Conservation (phyloP, 2,329 filamentous ascomycete species). For the Colletotrichum gigasporum region DNA sequence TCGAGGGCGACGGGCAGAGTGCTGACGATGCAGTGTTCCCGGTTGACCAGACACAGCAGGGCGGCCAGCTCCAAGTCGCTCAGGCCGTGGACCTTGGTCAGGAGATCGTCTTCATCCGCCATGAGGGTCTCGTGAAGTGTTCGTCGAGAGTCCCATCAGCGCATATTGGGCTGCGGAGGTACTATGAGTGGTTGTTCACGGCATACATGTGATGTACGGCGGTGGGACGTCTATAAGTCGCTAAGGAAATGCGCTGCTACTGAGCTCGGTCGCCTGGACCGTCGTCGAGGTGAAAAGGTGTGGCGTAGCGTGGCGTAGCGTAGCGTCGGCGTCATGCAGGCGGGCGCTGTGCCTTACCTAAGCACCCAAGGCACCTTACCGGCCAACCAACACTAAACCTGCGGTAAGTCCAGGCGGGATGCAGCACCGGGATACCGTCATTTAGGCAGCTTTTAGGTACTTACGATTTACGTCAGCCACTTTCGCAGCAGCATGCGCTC, state of each 20-base stretch:
- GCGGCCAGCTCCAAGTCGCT: conserved; percentile 89
- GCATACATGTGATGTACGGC: neutral
- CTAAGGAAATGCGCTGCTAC: neutral
- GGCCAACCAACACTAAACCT: neutral
- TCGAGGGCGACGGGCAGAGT: conserved; percentile 70
- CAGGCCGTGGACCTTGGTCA: conserved; percentile 78
- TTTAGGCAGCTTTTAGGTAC: neutral
- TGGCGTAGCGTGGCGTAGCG: conserved; percentile 24
- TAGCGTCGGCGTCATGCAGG: conserved; percentile 12
- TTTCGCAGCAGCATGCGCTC: neutral
- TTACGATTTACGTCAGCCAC: conserved; percentile 28
- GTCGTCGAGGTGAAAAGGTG: conserved; percentile 15
- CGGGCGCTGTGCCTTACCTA: conserved; percentile 8
- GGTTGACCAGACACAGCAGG: conserved; percentile 81
- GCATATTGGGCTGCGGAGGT: conserved; percentile 19
- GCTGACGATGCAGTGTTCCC: conserved; percentile 90
- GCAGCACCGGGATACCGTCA: neutral
- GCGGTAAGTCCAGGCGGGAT: neutral
- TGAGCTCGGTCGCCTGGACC: conserved; percentile 1
- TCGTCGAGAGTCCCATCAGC: conserved; percentile 22
- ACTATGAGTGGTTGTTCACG: conserved; percentile 15
- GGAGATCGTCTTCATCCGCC: conserved; percentile 66
- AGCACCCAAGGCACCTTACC: neutral
- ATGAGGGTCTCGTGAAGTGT: conserved; percentile 49
- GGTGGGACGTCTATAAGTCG: conserved; percentile 7